Conservation (phyloP, 2,329 filamentous ascomycete species). For the Hortaea werneckii region DNA sequence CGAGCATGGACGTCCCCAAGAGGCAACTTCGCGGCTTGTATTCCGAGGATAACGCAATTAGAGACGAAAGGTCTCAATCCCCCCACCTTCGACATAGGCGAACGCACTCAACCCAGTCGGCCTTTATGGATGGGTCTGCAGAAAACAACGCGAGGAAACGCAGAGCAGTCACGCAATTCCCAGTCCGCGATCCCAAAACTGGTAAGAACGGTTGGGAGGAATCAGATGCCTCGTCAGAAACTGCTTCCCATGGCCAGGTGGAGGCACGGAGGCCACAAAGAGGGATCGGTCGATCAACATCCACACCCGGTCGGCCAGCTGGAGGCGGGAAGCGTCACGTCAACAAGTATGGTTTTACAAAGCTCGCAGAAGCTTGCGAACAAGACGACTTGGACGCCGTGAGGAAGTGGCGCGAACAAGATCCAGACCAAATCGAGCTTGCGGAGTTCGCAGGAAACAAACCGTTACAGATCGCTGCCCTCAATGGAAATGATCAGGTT, state of each 20-base stretch:
- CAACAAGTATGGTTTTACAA: conserved; percentile 85
- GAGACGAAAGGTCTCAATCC: conserved; percentile 45
- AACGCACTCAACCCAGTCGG: conserved; percentile 54
- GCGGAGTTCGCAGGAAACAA: conserved; percentile 95
- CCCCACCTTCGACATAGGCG: conserved; percentile 53
- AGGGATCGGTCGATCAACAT: conserved; percentile 39
- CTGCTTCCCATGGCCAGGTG: conserved; percentile 48
- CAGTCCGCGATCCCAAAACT: conserved; percentile 21
- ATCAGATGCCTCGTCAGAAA: conserved; percentile 44
- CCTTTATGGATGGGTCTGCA: conserved; percentile 41
- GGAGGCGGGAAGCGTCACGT: conserved; percentile 68
- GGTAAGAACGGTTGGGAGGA: conserved; percentile 45
- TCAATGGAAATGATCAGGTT: conserved; percentile 78
- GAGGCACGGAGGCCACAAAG: conserved; percentile 51
- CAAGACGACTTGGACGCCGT: conserved; percentile 72
- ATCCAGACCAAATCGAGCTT: conserved; percentile 79
- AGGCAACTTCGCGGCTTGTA: conserved; percentile 18
- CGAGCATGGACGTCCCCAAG: conserved; percentile 14
- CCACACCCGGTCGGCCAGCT: conserved; percentile 42
- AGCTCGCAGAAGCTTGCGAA: conserved; percentile 80
- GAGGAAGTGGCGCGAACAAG: conserved; percentile 62
- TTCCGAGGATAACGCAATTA: conserved; percentile 15
- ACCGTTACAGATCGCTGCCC: conserved; percentile 81
- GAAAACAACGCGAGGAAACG: conserved; percentile 19
- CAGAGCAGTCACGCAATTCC: conserved; percentile 42